phyloP scores from a whole-genome alignment of 768 basidiomycete genomes.

The Boletus sp. region DNA sequence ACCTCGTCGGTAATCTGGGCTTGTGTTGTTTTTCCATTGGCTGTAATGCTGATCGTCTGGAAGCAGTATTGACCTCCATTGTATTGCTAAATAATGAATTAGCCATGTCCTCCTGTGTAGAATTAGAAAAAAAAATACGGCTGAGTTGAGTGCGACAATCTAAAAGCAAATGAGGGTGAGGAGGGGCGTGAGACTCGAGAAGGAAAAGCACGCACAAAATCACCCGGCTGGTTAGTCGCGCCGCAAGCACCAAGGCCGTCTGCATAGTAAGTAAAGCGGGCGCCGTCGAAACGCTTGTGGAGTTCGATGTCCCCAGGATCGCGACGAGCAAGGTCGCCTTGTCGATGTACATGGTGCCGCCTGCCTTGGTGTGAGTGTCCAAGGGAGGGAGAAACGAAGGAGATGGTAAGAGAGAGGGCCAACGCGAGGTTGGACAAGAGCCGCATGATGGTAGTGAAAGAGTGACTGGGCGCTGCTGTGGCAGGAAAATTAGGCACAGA shows the following conservation, averaged over 20 bases:
- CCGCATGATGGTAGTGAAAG: conserved; percentile 25
- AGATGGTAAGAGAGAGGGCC: conserved; percentile 18
- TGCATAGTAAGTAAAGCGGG: conserved; percentile 39
- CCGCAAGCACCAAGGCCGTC: conserved; percentile 48
- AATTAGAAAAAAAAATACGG: conserved; percentile 9
- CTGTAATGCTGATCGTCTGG: conserved; percentile 59
- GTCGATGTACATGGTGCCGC: conserved; percentile 24
- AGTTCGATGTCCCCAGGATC: conserved; percentile 23
- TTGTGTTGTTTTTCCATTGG: conserved; percentile 51
- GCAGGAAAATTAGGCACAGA: conserved; percentile 8
- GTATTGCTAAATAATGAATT: conserved; percentile 49
- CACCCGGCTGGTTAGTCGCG: conserved; percentile 21
- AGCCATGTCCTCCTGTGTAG: not conserved
- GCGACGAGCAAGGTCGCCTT: conserved; percentile 24
- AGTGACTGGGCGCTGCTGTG: conserved; percentile 17
- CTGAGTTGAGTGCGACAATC: conserved; percentile 51
- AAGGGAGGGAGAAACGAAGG: conserved; percentile 17
- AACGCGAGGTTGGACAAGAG: conserved; percentile 20
- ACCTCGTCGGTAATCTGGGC: conserved; percentile 68
- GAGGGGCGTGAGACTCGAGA: not conserved
- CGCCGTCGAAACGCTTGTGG: conserved; percentile 21
- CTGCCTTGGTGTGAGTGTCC: conserved; percentile 21
- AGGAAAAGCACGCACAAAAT: conserved; percentile 32
- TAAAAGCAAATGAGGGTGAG: conserved; percentile 22
- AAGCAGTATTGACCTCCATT: conserved; percentile 52